Conservation (phyloP, 495 filamentous ascomycete genomes). For the Aspergillus cristatus region DNA sequence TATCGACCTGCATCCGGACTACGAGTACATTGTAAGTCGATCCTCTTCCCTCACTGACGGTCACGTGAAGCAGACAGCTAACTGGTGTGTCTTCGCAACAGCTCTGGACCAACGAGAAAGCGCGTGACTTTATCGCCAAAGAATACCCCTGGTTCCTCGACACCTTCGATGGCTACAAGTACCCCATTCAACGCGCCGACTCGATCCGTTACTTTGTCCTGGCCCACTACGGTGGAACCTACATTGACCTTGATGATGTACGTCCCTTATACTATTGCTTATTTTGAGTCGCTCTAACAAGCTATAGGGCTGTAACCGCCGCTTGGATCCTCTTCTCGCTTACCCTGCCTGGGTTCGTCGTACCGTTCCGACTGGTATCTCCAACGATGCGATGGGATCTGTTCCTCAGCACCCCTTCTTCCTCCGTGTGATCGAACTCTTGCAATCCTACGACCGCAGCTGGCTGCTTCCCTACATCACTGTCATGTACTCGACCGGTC, state of each 20-base stretch:
- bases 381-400: slow-evolving; percentile 81
- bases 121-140: slow-evolving; percentile 63
- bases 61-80: too few species aligned
- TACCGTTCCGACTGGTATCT: slow-evolving; percentile 74
- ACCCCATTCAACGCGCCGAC: slow-evolving; percentile 79
- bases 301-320: slow-evolving; percentile 66
- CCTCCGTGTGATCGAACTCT: slow-evolving; percentile 56
- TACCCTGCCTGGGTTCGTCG: slow-evolving; percentile 79
- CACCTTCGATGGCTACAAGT: slow-evolving; percentile 72
- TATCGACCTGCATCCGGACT: slow-evolving; percentile 64
- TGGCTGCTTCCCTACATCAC: slow-evolving; percentile 82
- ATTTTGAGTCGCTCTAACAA: slow-evolving; percentile 4
- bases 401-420: slow-evolving; percentile 80
- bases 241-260: slow-evolving; percentile 85
- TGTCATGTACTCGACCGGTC: slow-evolving; percentile 81
- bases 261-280: slow-evolving; percentile 14
- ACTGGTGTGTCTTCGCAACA: slow-evolving; percentile 19
- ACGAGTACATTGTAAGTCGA: slow-evolving; percentile 68
- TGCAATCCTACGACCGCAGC: slow-evolving; percentile 62
- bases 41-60: slow-evolving; percentile 12
- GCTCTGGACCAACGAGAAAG: slow-evolving; percentile 81
- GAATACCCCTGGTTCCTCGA: slow-evolving; percentile 84
- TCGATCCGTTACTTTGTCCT: slow-evolving; percentile 85
- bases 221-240: slow-evolving; percentile 73
- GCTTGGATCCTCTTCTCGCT: slow-evolving; percentile 68